A percentile compares a stretch with the other conserved stretches of the same genome.
Evolutionary conservation across 176 grass and related monocot species (phyloP).

Genomic region (Metroxylon sagu): DNA sequence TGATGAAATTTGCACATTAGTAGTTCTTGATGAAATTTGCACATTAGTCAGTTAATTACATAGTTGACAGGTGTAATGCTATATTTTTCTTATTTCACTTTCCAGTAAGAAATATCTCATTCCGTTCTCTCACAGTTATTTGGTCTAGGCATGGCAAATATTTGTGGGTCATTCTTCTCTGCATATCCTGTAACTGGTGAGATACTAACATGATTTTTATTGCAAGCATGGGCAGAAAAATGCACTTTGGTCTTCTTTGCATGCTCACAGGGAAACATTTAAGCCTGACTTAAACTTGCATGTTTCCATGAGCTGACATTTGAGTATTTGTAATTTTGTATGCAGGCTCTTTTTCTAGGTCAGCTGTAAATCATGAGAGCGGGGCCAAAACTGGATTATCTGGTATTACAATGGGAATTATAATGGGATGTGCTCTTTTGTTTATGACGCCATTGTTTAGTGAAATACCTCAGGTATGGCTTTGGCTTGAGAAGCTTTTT

Average conservation of each 20-base stretch:
- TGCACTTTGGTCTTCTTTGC: constrained; percentile 10
- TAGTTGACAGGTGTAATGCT: too few species aligned
- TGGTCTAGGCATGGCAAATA: constrained; percentile 85
- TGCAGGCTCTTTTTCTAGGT: constrained; percentile 95
- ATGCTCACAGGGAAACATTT: constrained; percentile 5
- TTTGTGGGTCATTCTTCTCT: constrained; percentile 89
- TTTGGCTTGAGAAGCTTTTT: constrained; percentile 10
- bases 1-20: too few species aligned
- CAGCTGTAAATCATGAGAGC: constrained; percentile 96
- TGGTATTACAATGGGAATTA: constrained; percentile 84
- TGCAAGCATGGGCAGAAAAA: background rate
- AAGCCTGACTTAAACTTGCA: background rate
- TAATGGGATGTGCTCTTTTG: constrained; percentile 74
- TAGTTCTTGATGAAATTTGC: too few species aligned
- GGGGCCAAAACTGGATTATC: constrained; percentile 80
- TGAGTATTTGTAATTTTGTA: constrained; percentile 7
- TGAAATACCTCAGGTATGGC: constrained; percentile 87
- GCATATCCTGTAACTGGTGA: constrained; percentile 85
- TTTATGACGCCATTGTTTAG: constrained; percentile 96
- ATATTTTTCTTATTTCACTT: too few species aligned
- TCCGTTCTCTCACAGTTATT: constrained; percentile 44
- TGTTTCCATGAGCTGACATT: constrained; percentile 18
- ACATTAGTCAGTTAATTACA: too few species aligned
- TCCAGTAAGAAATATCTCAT: too few species aligned
- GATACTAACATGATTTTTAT: constrained; percentile 3